Base-by-base conservation (phyloP, 31 red algal species). In the Asparagopsis taxiformis region DNA sequence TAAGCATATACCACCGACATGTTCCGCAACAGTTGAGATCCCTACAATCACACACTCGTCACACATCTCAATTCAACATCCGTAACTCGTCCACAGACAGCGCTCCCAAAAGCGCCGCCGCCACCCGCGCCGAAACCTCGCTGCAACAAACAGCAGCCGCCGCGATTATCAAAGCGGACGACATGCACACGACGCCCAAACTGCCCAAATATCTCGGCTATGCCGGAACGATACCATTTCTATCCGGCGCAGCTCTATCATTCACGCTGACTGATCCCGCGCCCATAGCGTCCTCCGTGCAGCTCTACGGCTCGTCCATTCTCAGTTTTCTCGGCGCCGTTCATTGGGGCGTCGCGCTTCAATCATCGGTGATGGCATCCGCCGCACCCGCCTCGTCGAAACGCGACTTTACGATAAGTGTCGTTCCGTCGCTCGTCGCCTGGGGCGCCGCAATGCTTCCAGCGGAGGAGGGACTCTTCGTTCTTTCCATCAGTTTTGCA, bases 321-420 rank as follows among this genome's bases (percentile, higher is more conserved):
- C 55, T 93, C 3, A 67, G 59, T 34, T 93, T 93, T 37, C 73
- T 93, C 0, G 89, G 89, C 59, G 89, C 51, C 36, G 89, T 93
- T 28, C 89, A 93, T 65, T 93, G 89, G 89, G 89, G 89, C 25
- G 39, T 85, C 25, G 89, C 89, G 1, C 51, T 93, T 6, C 68
- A 59, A n/a, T n/a, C n/a, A n/a, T n/a, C n/a, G n/a, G n/a, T n/a
- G n/a, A n/a, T n/a, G n/a, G n/a, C n/a, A n/a, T n/a, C n/a, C n/a
- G n/a, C n/a, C n/a, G n/a, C n/a, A n/a, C n/a, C n/a, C 16, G 37
- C 23, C 3, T 32, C 37, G 16, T 5, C 11, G 39, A 21, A 13
- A 20, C 22, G 20, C n/a, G 68, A 85, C 50, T 75, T 85, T 51
- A 17, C 56, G 11, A 65, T 56, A 22, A 38, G 50, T 7, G 80